phyloP scores from a whole-genome alignment of 805 yeast genomes.

The Wickerhamomyces rabaulensis region DNA sequence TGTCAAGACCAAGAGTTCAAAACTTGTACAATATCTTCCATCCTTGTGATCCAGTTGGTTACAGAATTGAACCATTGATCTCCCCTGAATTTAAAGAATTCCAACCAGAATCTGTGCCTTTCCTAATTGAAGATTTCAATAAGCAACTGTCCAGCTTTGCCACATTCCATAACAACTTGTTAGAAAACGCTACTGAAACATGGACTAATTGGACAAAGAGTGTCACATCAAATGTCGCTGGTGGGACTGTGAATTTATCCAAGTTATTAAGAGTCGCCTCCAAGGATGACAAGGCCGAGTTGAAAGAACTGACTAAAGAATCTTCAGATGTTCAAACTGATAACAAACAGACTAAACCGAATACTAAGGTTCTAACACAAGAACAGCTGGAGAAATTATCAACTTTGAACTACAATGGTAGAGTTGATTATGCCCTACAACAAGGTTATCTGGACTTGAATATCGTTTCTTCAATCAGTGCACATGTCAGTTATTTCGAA shows the following conservation, averaged over 20 bases:
- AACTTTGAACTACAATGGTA: slow-evolving; percentile 60
- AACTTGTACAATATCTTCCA: slow-evolving; percentile 82
- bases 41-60: slow-evolving; percentile 88
- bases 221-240: slow-evolving; percentile 2
- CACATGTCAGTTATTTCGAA: slow-evolving; percentile 86
- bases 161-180: slow-evolving; percentile 2
- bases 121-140: slow-evolving; percentile 35
- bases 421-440: slow-evolving; percentile 78
- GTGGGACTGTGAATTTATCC: slow-evolving; percentile 1
- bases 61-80: slow-evolving; percentile 83
- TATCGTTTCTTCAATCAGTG: slow-evolving; percentile 72
- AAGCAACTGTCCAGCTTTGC: slow-evolving; percentile 34
- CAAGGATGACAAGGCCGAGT: slow-evolving; percentile 7
- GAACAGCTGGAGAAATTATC: slow-evolving; percentile 34
- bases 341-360: not conserved
- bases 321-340: slow-evolving; percentile 11
- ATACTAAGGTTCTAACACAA: slow-evolving; percentile 12
- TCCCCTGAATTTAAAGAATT: slow-evolving; percentile 39
- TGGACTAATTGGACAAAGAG: slow-evolving; percentile 3
- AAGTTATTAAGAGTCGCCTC: not conserved
- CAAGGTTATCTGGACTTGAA: slow-evolving; percentile 79
- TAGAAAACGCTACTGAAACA: slow-evolving; percentile 10
- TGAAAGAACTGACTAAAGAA: slow-evolving; percentile 8
- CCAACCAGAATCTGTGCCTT: slow-evolving; percentile 55
- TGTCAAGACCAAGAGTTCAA: slow-evolving; percentile 45